A percentile compares a stretch with the other conserved stretches of the same genome.
Conservation (phyloP, 192 early-diverging fungal genomes). For the Coemansia sp. region DNA sequence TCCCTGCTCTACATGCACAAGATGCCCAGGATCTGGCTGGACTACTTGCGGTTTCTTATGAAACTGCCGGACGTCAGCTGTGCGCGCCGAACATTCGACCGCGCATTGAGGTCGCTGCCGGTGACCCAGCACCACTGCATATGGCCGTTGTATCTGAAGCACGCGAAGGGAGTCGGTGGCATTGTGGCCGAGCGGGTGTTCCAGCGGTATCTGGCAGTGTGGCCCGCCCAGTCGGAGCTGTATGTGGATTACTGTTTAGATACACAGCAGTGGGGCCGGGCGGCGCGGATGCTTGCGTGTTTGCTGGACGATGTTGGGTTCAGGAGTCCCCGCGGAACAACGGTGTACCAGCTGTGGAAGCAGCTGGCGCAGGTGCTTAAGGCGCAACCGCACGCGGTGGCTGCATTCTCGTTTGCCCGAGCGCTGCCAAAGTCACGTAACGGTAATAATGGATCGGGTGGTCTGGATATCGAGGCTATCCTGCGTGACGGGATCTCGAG, state of each 20-base stretch:
- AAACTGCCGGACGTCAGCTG: constrained; percentile 67
- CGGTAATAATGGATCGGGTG: constrained; percentile 43
- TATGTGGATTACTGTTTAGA: constrained; percentile 73
- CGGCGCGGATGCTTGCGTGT: constrained; percentile 67
- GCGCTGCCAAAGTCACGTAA: constrained; percentile 18
- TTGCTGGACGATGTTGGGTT: constrained; percentile 62
- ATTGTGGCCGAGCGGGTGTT: constrained; percentile 80
- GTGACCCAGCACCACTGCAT: constrained; percentile 90
- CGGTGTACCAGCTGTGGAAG: constrained; percentile 73
- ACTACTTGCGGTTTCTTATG: constrained; percentile 69
- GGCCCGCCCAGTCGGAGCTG: constrained; percentile 75
- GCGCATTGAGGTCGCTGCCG: constrained; percentile 83
- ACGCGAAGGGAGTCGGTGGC: constrained; percentile 76
- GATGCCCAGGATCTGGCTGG: constrained; percentile 93
- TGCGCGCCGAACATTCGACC: constrained; percentile 86
- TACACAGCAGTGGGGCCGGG: constrained; percentile 71
- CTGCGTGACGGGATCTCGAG: constrained; percentile 81
- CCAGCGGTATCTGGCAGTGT: constrained; percentile 80
- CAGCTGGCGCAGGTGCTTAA: constrained; percentile 80
- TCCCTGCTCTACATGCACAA: constrained; percentile 90
- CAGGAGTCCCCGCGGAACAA: constrained; percentile 9
- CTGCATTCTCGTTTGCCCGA: neutral
- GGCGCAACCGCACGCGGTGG: constrained; percentile 59
- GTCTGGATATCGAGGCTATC: constrained; percentile 74
- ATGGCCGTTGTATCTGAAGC: constrained; percentile 84